A percentile compares a stretch with the other conserved stretches of the same genome.
Conservation (phyloP, 2,329 filamentous ascomycete species). For the Fusarium sp. region DNA sequence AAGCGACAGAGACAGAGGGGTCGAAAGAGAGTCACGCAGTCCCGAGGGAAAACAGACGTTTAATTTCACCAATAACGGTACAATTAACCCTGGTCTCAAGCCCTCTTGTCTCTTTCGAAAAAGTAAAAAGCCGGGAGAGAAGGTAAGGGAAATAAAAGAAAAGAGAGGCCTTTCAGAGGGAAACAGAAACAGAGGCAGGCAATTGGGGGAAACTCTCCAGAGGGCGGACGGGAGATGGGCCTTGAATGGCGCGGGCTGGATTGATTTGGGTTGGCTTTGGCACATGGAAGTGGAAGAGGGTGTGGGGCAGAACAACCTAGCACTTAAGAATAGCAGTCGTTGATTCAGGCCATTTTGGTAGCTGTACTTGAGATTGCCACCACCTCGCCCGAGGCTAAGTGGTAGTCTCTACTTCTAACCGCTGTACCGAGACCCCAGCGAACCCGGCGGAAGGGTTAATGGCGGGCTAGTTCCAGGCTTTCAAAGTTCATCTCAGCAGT, state of each 20-base stretch:
- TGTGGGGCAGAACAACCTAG: slow-evolving; percentile 34
- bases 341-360: slow-evolving; percentile 21
- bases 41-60: slow-evolving; percentile 17
- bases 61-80: slow-evolving; percentile 19
- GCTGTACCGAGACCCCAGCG: neutral
- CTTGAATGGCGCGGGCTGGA: slow-evolving; percentile 19
- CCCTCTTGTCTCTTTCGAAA: slow-evolving; percentile 31
- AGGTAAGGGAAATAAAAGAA: slow-evolving; percentile 10
- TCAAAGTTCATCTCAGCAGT: slow-evolving; percentile 1
- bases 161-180: slow-evolving; percentile 2
- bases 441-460: slow-evolving; percentile 35
- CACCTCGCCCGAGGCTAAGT: neutral
- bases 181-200: slow-evolving; percentile 1
- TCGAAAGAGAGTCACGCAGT: slow-evolving; percentile 14
- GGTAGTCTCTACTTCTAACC: slow-evolving; percentile 19
- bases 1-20: slow-evolving; percentile 22
- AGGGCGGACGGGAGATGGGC: slow-evolving; percentile 33
- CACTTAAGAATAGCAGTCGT: slow-evolving; percentile 37
- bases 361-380: neutral
- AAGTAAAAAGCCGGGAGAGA: slow-evolving; percentile 22
- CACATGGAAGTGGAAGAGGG: slow-evolving; percentile 34
- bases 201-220: slow-evolving; percentile 23
- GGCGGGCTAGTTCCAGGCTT: slow-evolving; percentile 23
- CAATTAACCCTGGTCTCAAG: slow-evolving; percentile 24
- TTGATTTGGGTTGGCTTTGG: slow-evolving; percentile 9